Evolutionary conservation across 345 rosid species (phyloP), one percentile per base, ranked within the genome.

Genomic region (Psidium guajava): DNA sequence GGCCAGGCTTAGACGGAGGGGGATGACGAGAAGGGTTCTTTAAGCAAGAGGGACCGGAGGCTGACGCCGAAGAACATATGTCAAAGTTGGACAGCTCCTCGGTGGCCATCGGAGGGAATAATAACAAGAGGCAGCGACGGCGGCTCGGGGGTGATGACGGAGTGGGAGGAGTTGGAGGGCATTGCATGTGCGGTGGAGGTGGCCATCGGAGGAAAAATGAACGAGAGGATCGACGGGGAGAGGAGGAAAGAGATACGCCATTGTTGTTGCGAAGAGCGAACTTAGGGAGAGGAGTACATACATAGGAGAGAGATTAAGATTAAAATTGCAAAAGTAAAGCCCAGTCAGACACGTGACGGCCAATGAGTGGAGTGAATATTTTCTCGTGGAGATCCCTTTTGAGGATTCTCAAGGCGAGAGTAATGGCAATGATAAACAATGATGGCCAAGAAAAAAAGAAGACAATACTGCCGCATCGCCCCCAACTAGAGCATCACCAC

Each of bases 401-500:
- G 16, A 14, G 16, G 54, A 52, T 14, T 13, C 14, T 13, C 14
- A 52, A 51, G 15, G 16, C 16, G 1, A 52, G 16, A 52, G 54
- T 5, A 52, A 52, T 14, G 54, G 54, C 54, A 52, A 14, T 52
- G 16, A 5, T 13, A 13, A 52, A 52, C 54, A 52, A 13, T 11
- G 53, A 51, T 15, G 53, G 15, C 15, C 15, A 51, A 51, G 15
- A 52, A 51, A 51, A 5, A 52, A 14, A 12, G 54, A 52, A 52
- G 54, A 52, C 5, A 13, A 52, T 13, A 15, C 16, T 14, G 16
- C 54, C 54, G 54, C 54, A 12, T 3, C 16, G 54, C 14, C 86
- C 86, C 83, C 86, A 89, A 73, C 14, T 90, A 22, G 90, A 93
- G 50, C 50, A 47, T 47, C 50, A 8, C 50, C 50, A 47, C 11